phyloP scores from a whole-genome alignment of 148 eudicot genomes.

The Vaccinium macrocarpon region DNA sequence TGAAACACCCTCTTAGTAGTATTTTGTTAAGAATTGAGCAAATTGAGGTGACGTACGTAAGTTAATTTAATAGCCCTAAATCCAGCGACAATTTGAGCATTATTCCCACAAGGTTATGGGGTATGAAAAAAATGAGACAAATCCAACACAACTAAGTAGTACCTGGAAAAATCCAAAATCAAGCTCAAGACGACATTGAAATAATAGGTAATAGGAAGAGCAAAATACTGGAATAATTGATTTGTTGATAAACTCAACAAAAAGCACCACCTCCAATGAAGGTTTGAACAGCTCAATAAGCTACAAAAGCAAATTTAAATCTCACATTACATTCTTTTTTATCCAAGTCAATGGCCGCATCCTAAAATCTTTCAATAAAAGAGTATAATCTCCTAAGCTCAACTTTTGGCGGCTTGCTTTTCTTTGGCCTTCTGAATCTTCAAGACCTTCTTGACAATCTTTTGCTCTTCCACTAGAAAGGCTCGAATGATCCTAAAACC shows the following conservation, averaged over 20 bases:
- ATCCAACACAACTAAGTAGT: background rate
- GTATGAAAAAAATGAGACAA: background rate
- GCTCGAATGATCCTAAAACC: constrained; percentile 67
- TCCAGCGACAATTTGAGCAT: too few species aligned
- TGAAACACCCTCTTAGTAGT: too few species aligned
- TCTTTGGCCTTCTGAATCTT: constrained; percentile 82
- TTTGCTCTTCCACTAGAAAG: constrained; percentile 76
- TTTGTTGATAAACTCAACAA: constrained; percentile 21
- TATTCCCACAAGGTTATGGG: too few species aligned
- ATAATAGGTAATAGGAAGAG: background rate
- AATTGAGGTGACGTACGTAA: too few species aligned
- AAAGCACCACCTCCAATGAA: background rate
- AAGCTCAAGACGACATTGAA: constrained; percentile 13
- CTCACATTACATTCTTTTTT: constrained; percentile 29
- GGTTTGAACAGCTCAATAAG: background rate
- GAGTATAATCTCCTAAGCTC: background rate
- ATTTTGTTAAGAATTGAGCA: too few species aligned
- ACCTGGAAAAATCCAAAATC: background rate
- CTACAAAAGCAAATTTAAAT: background rate
- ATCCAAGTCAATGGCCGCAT: constrained; percentile 5
- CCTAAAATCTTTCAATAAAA: constrained; percentile 30
- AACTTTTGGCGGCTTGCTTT: constrained; percentile 53
- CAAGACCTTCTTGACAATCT: constrained; percentile 85
- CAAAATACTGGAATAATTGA: background rate
- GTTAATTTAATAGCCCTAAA: too few species aligned